phyloP scores from a whole-genome alignment of 768 basidiomycete species.

The Sutorius australiensis region DNA sequence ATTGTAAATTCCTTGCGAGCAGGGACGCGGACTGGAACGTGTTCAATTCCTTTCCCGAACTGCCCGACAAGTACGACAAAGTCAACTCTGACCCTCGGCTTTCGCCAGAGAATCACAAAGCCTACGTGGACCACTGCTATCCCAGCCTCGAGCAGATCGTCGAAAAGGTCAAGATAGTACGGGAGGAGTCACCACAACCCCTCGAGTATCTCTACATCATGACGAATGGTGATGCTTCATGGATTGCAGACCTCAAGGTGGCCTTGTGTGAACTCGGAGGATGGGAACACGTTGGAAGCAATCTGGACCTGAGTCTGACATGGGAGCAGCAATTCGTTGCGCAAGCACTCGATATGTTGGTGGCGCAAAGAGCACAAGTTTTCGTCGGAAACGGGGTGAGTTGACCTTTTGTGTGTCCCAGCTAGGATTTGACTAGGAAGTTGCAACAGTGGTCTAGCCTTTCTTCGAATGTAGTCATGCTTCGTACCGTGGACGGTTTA shows the following conservation, averaged over 20 bases:
- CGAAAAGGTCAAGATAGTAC: slow-evolving; percentile 33
- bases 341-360: slow-evolving; percentile 48
- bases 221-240: slow-evolving; percentile 41
- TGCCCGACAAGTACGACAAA: slow-evolving; percentile 35
- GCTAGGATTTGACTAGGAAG: background rate
- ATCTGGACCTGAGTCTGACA: slow-evolving; percentile 37
- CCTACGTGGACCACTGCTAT: slow-evolving; percentile 39
- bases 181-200: slow-evolving; percentile 18
- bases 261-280: slow-evolving; percentile 29
- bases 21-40: slow-evolving; percentile 36
- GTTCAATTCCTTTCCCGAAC: slow-evolving; percentile 41
- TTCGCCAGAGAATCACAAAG: slow-evolving; percentile 19
- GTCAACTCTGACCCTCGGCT: slow-evolving; percentile 27
- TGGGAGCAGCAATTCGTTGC: slow-evolving; percentile 42
- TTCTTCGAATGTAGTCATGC: slow-evolving; percentile 39
- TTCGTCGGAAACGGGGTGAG: slow-evolving; percentile 53
- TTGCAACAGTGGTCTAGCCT: slow-evolving; percentile 37
- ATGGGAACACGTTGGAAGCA: slow-evolving; percentile 40
- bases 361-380: slow-evolving; percentile 43
- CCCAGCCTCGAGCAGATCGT: slow-evolving; percentile 41
- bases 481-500: slow-evolving; percentile 30
- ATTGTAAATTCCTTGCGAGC: slow-evolving; percentile 39
- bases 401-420: background rate
- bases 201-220: slow-evolving; percentile 43
- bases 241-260: slow-evolving; percentile 37